phyloP scores from a whole-genome alignment of 106 monocot species.

The Narthecium ossifragum region DNA sequence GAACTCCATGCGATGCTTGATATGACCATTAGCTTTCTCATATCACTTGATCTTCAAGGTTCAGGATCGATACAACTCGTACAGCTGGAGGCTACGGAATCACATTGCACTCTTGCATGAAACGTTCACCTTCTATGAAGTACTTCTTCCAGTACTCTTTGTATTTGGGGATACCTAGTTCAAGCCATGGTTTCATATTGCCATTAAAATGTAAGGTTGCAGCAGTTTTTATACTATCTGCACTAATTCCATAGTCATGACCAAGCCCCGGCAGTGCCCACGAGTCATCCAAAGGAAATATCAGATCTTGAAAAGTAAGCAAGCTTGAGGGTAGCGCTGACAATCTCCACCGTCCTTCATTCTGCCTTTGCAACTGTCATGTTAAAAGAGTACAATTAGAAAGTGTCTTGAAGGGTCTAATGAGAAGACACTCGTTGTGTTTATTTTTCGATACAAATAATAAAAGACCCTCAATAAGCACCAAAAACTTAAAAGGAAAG shows the following conservation, averaged over 20 bases:
- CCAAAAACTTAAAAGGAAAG: no score
- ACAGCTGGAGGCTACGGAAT: slow-evolving; percentile 11
- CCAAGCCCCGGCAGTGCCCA: slow-evolving; percentile 29
- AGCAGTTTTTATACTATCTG: slow-evolving; percentile 10
- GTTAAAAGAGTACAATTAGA: no score
- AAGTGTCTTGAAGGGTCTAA: no score
- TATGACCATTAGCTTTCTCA: no score
- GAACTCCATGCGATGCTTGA: no score
- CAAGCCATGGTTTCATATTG: slow-evolving; percentile 29
- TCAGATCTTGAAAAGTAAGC: slow-evolving; percentile 25
- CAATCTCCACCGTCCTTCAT: slow-evolving; percentile 16
- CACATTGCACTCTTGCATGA: slow-evolving; percentile 49
- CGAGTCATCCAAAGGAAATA: slow-evolving; percentile 27
- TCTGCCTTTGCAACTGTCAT: slow-evolving; percentile 21
- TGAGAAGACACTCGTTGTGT: no score
- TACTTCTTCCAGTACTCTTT: slow-evolving; percentile 34
- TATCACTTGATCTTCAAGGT: not conserved
- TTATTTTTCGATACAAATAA: no score
- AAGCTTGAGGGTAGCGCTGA: slow-evolving; percentile 32
- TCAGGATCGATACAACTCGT: not conserved
- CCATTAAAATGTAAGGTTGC: slow-evolving; percentile 36
- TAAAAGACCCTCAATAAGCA: no score
- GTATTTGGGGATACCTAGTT: slow-evolving; percentile 38
- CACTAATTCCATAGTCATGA: slow-evolving; percentile 20
- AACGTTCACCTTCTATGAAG: slow-evolving; percentile 19